Conservation (phyloP, 2,329 filamentous ascomycete genomes). For the Pseudonectria foliicola region DNA sequence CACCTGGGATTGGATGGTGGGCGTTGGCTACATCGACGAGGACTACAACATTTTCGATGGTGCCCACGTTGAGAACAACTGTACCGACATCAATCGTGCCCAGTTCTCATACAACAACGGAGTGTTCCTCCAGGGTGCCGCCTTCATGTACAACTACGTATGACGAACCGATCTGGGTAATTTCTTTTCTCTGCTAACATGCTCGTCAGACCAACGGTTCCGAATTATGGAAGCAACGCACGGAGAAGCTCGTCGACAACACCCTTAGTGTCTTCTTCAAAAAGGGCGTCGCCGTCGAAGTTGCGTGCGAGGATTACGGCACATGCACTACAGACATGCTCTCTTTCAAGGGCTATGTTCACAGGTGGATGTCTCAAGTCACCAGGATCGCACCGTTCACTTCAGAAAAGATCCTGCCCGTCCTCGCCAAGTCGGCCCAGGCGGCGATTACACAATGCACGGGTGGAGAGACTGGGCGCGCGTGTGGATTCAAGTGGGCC, state of each 20-base stretch:
- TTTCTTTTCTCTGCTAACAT: slow-evolving; percentile 4
- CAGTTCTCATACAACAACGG: slow-evolving; percentile 58
- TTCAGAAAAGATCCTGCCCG: slow-evolving; percentile 40
- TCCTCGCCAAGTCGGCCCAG: slow-evolving; percentile 43
- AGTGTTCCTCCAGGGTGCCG: slow-evolving; percentile 50
- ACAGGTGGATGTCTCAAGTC: slow-evolving; percentile 48
- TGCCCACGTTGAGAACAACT: slow-evolving; percentile 43
- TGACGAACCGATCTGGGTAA: slow-evolving; percentile 11
- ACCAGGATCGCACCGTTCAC: slow-evolving; percentile 50
- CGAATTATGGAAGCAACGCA: slow-evolving; percentile 43
- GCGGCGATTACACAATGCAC: slow-evolving; percentile 51
- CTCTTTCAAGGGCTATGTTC: slow-evolving; percentile 55
- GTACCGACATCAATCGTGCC: slow-evolving; percentile 45
- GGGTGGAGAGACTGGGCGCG: slow-evolving; percentile 38
- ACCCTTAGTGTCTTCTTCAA: slow-evolving; percentile 45
- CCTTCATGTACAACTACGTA: slow-evolving; percentile 57
- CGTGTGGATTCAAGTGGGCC: slow-evolving; percentile 51
- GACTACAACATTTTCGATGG: slow-evolving; percentile 57
- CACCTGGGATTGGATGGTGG: slow-evolving; percentile 54
- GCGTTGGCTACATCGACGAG: slow-evolving; percentile 51
- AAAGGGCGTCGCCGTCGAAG: slow-evolving; percentile 51
- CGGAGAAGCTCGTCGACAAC: slow-evolving; percentile 33
- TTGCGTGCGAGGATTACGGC: slow-evolving; percentile 47
- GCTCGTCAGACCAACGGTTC: slow-evolving; percentile 36
- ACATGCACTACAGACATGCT: slow-evolving; percentile 58